phyloP scores from a whole-genome alignment of 2,329 filamentous ascomycete genomes.

The Trichoderma citrinoviride region DNA sequence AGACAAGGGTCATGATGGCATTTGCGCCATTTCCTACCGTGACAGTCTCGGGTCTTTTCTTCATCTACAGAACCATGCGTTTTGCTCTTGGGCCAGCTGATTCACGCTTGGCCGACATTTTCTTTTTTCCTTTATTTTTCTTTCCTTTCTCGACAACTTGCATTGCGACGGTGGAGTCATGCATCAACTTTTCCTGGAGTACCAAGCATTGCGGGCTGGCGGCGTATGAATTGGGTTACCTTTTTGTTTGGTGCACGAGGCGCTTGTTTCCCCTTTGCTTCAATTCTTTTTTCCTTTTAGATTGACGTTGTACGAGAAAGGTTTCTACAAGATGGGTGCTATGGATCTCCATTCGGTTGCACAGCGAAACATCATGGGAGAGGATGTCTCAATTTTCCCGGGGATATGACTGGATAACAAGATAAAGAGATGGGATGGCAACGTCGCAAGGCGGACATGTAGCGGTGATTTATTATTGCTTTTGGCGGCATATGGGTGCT shows the following conservation, averaged over 20 bases:
- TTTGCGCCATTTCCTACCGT: slow-evolving; percentile 19
- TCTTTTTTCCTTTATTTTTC: neutral
- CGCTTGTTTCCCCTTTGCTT: neutral
- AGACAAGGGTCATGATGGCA: neutral
- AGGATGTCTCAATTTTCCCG: neutral
- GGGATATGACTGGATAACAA: neutral
- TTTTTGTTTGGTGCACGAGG: slow-evolving; percentile 2
- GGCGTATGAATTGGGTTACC: slow-evolving; percentile 16
- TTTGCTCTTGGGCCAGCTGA: slow-evolving; percentile 14
- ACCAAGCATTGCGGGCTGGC: slow-evolving; percentile 16
- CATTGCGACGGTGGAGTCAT: slow-evolving; percentile 19
- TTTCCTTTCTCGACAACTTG: neutral
- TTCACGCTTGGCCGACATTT: neutral
- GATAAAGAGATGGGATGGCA: slow-evolving; percentile 10
- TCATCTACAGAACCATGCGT: neutral
- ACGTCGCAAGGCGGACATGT: slow-evolving; percentile 21
- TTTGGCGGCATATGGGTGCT: neutral
- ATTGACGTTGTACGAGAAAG: neutral
- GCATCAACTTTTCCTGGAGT: slow-evolving; percentile 1
- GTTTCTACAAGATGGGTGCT: neutral
- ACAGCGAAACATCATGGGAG: neutral
- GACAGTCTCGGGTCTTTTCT: neutral
- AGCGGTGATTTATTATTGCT: too few relatives aligned
- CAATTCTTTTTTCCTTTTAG: neutral
- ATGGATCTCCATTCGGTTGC: neutral